Evolutionary conservation across 106 monocot species (phyloP), one percentile per base, ranked within the genome.

Genomic region (Acorus calamus): DNA sequence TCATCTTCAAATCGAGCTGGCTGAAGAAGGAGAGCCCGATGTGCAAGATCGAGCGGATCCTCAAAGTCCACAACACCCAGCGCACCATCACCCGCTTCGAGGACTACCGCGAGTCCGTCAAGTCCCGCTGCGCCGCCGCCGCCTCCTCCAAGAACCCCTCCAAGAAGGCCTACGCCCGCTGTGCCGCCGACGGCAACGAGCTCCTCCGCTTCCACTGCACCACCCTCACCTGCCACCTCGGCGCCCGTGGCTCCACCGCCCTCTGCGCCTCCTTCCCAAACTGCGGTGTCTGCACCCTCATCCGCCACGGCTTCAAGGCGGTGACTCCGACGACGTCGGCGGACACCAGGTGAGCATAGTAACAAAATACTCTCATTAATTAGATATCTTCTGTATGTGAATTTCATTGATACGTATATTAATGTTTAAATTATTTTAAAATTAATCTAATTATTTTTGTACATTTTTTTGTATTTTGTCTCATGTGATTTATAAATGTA

Each of bases 1-100:
- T 98, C 42, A 98, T 98, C 66, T 98, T 98, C 81, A 91, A 88
- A 53, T 98, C 92, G 3, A 92, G 98, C 77, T 92, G 98, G 98
- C 76, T 73, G 14, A 85, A 81, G 65, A 75, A 74, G 11, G 83
- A 81, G 52, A 68, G 44, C 46, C 68, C 76, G 47, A 70, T 73
- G 42, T 83, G 72, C 79, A 61, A 73, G 63, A 86, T 99, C 68
- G 91, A 88, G 3, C 86, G 98, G 50, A 99, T 99, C 61, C 81
- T 99, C 59, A 99, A 88, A 59, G 79, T 99, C 71, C 88, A 88
- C 80, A 99, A 99, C 72, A 69, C 79, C 5, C 74, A 77, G 7
- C 78, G 88, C 50, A 99, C 92, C 59, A 44, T 88, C 50, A 56
- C 83, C 55, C 85, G 92, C 55, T 99, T 99, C 77, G 98, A 99